These are phyloP conservation scores for Rhizopogon roseolus DNA, from an alignment of 768 basidiomycete species.

Conservation along the genomic window DNA sequence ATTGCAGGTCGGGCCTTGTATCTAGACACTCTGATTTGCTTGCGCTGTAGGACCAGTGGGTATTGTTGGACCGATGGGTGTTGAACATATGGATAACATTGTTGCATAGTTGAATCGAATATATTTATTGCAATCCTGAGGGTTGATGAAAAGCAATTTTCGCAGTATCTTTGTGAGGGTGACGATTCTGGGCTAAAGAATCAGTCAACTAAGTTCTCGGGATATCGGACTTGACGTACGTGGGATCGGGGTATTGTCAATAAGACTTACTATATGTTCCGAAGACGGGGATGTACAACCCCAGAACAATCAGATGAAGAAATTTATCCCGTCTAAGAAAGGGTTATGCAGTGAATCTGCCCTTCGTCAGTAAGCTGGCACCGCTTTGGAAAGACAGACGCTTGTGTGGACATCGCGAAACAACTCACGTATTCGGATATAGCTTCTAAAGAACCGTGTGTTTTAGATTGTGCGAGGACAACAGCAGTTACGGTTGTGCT, in stretches of 20 bases:
- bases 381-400: neutral
- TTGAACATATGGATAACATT: neutral
- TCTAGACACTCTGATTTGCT: neutral
- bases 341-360: neutral
- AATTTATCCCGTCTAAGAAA: neutral
- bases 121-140: conserved; percentile 1
- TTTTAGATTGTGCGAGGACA: neutral
- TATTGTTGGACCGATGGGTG: neutral
- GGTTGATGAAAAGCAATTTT: neutral
- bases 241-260: neutral
- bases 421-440: neutral
- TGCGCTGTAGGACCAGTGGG: neutral
- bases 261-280: neutral
- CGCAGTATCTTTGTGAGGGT: neutral
- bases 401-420: neutral
- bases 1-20: conserved; percentile 9
- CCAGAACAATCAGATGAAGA: neutral
- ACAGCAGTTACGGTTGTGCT: neutral
- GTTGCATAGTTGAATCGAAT: neutral
- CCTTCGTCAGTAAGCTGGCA: neutral
- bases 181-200: neutral
- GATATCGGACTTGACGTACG: neutral
- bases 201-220: neutral
- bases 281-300: neutral
- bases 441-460: neutral